Percentiles rank a stretch among this genome's conserved stretches.
phyloP scores from a whole-genome alignment of 768 basidiomycete genomes.

The Tylopilus balloui region DNA sequence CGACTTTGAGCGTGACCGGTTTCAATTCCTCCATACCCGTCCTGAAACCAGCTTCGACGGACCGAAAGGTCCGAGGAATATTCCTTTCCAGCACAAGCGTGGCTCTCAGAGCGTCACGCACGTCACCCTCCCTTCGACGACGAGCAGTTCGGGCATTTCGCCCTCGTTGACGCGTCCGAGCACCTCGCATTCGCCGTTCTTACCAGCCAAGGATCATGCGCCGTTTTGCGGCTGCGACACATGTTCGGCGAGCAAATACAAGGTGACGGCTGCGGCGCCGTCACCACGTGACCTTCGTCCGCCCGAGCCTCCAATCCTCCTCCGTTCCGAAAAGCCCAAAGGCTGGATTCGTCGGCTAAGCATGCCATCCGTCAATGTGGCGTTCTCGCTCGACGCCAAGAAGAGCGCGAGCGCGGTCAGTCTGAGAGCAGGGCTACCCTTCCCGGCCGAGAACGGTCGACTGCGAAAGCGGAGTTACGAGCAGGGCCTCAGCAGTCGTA shows the following conservation, averaged over 20 bases:
- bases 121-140: slow-evolving; percentile 16
- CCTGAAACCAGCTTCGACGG: slow-evolving; percentile 29
- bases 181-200: slow-evolving; percentile 27
- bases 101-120: slow-evolving; percentile 30
- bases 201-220: slow-evolving; percentile 42
- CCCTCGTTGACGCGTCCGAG: slow-evolving; percentile 14
- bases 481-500: slow-evolving; percentile 43
- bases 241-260: slow-evolving; percentile 60
- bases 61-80: slow-evolving; percentile 25
- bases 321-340: slow-evolving; percentile 56
- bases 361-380: slow-evolving; percentile 63
- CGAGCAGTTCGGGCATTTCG: slow-evolving; percentile 7
- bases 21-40: slow-evolving; percentile 36
- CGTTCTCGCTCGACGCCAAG: slow-evolving; percentile 56
- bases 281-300: slow-evolving; percentile 36
- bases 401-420: slow-evolving; percentile 46
- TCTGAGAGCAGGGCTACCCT: slow-evolving; percentile 29
- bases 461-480: slow-evolving; percentile 34
- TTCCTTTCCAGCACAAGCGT: slow-evolving; percentile 26
- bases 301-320: slow-evolving; percentile 39
- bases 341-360: slow-evolving; percentile 77
- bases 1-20: slow-evolving; percentile 56
- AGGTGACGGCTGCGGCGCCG: slow-evolving; percentile 24
- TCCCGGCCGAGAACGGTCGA: slow-evolving; percentile 48
- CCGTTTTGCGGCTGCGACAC: slow-evolving; percentile 63